Conservation (phyloP, 495 filamentous ascomycete genomes). For the Talaromyces borbonicus region DNA sequence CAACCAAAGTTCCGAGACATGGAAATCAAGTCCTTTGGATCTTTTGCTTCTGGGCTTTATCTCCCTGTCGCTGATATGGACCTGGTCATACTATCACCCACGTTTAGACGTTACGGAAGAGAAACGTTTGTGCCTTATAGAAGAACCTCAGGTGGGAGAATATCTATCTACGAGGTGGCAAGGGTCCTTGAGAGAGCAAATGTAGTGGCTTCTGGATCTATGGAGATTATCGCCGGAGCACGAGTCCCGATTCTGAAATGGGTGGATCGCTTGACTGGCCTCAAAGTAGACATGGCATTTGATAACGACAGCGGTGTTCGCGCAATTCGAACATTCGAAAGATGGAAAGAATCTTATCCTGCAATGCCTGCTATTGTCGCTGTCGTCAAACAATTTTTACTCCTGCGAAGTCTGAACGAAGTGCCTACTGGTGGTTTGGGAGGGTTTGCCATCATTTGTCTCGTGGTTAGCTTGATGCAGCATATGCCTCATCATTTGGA, state of each 20-base stretch:
- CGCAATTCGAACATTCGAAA: slow-evolving; percentile 67
- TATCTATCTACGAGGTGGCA: slow-evolving; percentile 39
- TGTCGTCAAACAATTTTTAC: slow-evolving; percentile 83
- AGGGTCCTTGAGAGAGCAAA: slow-evolving; percentile 36
- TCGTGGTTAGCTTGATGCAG: slow-evolving; percentile 81
- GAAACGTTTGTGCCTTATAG: slow-evolving; percentile 35
- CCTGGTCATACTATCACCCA: slow-evolving; percentile 66
- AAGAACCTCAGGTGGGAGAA: slow-evolving; percentile 13
- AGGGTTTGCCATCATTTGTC: slow-evolving; percentile 85
- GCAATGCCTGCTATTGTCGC: slow-evolving; percentile 74
- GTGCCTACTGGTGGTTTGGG: slow-evolving; percentile 85
- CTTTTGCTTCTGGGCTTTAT: slow-evolving; percentile 82
- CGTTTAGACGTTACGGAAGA: slow-evolving; percentile 37
- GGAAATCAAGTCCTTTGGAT: slow-evolving; percentile 69
- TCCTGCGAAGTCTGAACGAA: slow-evolving; percentile 84
- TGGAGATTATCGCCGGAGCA: slow-evolving; percentile 59
- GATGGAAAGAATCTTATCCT: slow-evolving; percentile 70
- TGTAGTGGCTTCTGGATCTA: slow-evolving; percentile 39
- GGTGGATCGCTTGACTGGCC: slow-evolving; percentile 56
- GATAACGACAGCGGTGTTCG: slow-evolving; percentile 75
- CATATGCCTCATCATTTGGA: slow-evolving; percentile 57
- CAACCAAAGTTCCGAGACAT: slow-evolving; percentile 40
- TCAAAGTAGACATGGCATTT: slow-evolving; percentile 86
- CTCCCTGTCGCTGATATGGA: slow-evolving; percentile 92
- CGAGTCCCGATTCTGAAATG: slow-evolving; percentile 94